Evolutionary conservation across 164 flowering plant species (phyloP), one percentile per base, ranked within the genome.

Genomic region (Magnolia kwangsiensis): DNA sequence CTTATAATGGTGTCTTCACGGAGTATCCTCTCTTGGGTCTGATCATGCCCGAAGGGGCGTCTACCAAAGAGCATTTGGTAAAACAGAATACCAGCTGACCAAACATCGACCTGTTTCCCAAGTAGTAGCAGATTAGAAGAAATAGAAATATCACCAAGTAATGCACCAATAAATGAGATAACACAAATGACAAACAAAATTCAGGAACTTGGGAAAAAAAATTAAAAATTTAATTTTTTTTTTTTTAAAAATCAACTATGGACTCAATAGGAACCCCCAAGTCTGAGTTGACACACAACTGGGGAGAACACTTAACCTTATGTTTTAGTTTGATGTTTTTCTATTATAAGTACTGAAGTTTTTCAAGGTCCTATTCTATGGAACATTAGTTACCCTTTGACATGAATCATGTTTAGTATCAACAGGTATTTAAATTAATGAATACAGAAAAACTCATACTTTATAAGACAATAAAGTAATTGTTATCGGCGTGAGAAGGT

Each of bases 11-110:
- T 96, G 83, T 92, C 99, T 81, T 96, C 99, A 51, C 98, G 97
- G n/a, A 96, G 82, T 76, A 96, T 96, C 65, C 97, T 77, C 84
- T 96, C 99, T 80, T 93, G 99, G 1, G 94, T 87, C 75, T 94
- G 98, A 77, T 96, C 97, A 84, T 96, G 99, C 67, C 98, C 99
- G 84, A 96, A 96, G 72, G 99, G 99, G 31, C 98, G 94, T 84
- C 81, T 88, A 14, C 99, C 98, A 84, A 89, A 89, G 27, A 94
- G 91, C 96, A 96, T 91, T 85, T 94, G 99, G 83, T 94, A 96
- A 63, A 96, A 85, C 29, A 96, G 81, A 81, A 96, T 82, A 77
- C 99, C 99, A 81, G 93, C 97, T 45, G 99, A 96, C 99, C 99
- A 96, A 76, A 96, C 98, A 88, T 96, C 99, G 78, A 96, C 99